Evolutionary conservation across 371 early-diverging fungal genomes (phyloP).

Genomic region (Rhizomucor pusillus): DNA sequence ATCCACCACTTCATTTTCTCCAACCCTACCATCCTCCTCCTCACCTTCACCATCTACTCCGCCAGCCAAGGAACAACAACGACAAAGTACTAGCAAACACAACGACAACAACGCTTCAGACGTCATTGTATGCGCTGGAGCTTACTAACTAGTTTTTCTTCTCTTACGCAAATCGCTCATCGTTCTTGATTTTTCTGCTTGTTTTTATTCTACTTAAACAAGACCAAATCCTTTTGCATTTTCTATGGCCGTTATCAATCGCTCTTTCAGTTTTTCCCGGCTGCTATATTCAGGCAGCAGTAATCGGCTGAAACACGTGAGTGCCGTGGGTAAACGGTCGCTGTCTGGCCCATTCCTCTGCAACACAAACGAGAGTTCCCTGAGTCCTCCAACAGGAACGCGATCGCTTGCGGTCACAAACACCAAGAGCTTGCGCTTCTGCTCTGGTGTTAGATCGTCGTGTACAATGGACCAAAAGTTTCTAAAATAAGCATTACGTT

Average conservation of each 20-base stretch:
- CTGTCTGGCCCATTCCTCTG: constrained; percentile 94
- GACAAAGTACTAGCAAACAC: too few species aligned
- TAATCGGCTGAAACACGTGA: constrained; percentile 95
- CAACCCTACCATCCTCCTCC: too few species aligned
- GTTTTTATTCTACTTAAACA: constrained; percentile 39
- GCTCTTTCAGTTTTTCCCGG: constrained; percentile 80
- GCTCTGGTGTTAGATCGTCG: constrained; percentile 59
- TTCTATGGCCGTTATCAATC: constrained; percentile 90
- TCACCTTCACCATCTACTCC: too few species aligned
- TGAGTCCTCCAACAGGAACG: constrained; percentile 86
- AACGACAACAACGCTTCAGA: too few species aligned
- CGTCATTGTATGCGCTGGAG: too few species aligned
- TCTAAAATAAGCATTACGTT: constrained; percentile 15
- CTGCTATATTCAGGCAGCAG: constrained; percentile 92
- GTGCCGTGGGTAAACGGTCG: constrained; percentile 82
- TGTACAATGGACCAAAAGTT: constrained; percentile 92
- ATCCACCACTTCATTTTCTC: background rate
- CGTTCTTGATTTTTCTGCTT: background rate
- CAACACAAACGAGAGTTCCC: constrained; percentile 80
- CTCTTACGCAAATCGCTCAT: too few species aligned
- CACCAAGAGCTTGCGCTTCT: constrained; percentile 78
- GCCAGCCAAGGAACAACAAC: too few species aligned
- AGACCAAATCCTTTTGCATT: constrained; percentile 98
- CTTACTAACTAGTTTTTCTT: too few species aligned
- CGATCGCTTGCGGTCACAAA: constrained; percentile 98